Conservation (phyloP, 176 grass and related monocot species). For the Triticum turgidum region DNA sequence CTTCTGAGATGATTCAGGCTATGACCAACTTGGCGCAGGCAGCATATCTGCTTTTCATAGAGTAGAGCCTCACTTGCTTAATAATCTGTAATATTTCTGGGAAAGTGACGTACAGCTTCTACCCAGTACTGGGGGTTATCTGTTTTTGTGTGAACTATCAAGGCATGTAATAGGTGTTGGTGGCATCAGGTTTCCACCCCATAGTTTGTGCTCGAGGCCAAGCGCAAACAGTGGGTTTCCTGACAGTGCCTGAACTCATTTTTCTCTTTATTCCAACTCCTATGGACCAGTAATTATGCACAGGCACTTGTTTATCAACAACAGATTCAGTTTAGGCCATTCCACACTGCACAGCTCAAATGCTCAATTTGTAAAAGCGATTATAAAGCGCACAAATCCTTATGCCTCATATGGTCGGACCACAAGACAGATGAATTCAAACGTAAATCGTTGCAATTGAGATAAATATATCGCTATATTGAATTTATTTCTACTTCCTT, state of each 20-base stretch:
- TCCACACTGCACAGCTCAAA: background rate
- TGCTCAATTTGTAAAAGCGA: background rate
- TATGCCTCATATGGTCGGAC: background rate
- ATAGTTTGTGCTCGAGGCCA: background rate
- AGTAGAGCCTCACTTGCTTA: background rate
- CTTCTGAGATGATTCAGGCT: background rate
- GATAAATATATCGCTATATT: background rate
- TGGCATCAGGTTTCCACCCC: background rate
- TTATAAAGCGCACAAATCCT: background rate
- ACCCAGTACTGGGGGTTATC: background rate
- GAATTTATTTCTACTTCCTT: background rate
- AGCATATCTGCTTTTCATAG: background rate
- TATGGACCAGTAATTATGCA: background rate
- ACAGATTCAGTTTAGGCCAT: background rate
- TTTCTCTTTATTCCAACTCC: background rate
- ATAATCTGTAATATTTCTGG: background rate
- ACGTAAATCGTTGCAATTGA: background rate
- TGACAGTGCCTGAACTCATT: background rate
- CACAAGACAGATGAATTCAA: background rate
- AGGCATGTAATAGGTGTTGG: background rate
- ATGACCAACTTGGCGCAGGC: background rate
- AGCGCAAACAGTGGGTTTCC: background rate
- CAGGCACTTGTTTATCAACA: background rate
- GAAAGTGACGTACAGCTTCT: background rate
- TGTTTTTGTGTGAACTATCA: background rate